Base-by-base conservation (phyloP, 2,329 filamentous ascomycete species). In the Phaeosphaeria sp. region DNA sequence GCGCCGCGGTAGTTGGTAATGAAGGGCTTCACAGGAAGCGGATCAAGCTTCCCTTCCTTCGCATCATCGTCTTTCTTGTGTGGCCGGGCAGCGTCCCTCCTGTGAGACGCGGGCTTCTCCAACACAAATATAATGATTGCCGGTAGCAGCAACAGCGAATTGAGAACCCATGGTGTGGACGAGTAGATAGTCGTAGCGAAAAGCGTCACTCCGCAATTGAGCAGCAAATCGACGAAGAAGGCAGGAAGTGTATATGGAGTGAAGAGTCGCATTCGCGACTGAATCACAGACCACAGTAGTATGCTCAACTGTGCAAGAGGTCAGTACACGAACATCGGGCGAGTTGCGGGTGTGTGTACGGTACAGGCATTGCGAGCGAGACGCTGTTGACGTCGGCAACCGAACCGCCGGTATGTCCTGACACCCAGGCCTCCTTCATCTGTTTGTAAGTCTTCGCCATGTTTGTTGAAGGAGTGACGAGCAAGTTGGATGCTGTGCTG, bases 341-440 rank as follows among this genome's bases (percentile, higher is more conserved):
- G 49, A 53, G 50, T 53, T 55, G 33, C 62, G 72, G 60, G 59
- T 52, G 46, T 56, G 64, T 67, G 56, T 66, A 69, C 70, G 59
- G 66, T 85, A 97, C 95, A 72, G 93, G 89, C 73, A 92, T 92
- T 63, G 96, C 89, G 49, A 91, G 85, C 48, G 91, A 92, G 67
- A 98, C 91, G 68, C 87, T 85, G 76, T 93, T 94, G 80, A 99
- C 93, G 76, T 99, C 95, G 66, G 84, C 81, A 59, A 96, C 88
- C 30, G 88, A 85, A 58, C 95, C 92, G 42, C 95, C 95, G 6
- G 90, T 89, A 27, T 97, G 87, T 76, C 93, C 91, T 54, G 94
- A 97, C 72, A 99, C 95, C 77, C 97, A 97, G 73, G 92, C 92
- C 82, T 96, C 93, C 81, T 99, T 99, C 67, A 90, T 84, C 71